Conservation (phyloP, 768 basidiomycete species). For the Psilocybe cubensis region DNA sequence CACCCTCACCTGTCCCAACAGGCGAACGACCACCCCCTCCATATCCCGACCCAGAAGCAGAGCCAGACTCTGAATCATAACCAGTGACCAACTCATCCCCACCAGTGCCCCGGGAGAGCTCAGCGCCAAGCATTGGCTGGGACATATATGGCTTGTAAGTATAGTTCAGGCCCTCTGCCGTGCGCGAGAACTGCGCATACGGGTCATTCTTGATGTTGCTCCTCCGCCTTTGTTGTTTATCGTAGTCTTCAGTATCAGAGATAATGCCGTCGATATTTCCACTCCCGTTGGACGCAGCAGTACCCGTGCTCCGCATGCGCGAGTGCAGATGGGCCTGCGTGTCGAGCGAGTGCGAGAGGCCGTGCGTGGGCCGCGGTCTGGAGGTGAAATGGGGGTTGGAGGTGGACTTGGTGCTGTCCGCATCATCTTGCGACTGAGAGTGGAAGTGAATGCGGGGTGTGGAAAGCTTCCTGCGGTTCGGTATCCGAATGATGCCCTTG, state of each 20-base stretch:
- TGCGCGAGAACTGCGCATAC: conserved; percentile 11
- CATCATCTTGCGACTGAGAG: background rate
- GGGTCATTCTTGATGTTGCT: conserved; percentile 18
- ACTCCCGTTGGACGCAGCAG: too few species aligned
- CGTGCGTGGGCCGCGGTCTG: too few species aligned
- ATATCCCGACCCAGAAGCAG: background rate
- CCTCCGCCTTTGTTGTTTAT: background rate
- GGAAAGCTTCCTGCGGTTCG: conserved; percentile 18
- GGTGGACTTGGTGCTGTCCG: too few species aligned
- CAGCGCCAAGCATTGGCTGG: conserved; percentile 41
- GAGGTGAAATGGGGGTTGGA: too few species aligned
- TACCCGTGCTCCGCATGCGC: background rate
- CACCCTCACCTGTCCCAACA: too few species aligned
- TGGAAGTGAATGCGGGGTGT: background rate
- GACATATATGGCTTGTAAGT: conserved; percentile 49
- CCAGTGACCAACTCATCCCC: background rate
- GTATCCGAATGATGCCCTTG: conserved; percentile 37
- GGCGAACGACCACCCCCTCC: too few species aligned
- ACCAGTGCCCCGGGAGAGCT: background rate
- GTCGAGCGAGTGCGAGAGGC: too few species aligned
- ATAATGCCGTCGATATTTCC: too few species aligned
- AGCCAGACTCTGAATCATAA: background rate
- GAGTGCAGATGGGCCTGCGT: background rate
- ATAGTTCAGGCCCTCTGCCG: conserved; percentile 3
- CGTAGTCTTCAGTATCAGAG: background rate